phyloP scores from a whole-genome alignment of 441 rosid species.

The Erysimum pusillum region DNA sequence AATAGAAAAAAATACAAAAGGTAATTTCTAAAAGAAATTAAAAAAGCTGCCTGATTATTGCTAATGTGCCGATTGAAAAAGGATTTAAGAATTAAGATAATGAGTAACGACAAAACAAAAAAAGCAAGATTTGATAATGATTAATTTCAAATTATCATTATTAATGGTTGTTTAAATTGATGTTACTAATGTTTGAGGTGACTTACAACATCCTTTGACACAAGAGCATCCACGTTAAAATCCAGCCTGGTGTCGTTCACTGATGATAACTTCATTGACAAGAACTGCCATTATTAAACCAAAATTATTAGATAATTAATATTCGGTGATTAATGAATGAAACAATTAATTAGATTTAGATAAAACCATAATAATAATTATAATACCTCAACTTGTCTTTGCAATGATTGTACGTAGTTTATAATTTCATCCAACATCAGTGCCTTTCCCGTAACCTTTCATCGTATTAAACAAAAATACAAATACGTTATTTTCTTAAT shows the following conservation, averaged over 20 bases:
- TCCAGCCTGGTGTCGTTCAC: slow-evolving; percentile 67
- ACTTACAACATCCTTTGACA: slow-evolving; percentile 68
- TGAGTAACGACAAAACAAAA: slow-evolving; percentile 1
- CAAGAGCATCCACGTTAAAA: slow-evolving; percentile 54
- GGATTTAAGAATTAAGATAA: background rate
- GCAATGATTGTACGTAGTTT: slow-evolving; percentile 82
- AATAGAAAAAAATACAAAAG: slow-evolving; percentile 15
- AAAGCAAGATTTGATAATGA: slow-evolving; percentile 9
- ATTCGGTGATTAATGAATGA: slow-evolving; percentile 38
- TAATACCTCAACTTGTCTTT: slow-evolving; percentile 72
- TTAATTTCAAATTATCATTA: background rate
- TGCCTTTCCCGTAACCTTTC: slow-evolving; percentile 76
- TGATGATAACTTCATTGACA: slow-evolving; percentile 79
- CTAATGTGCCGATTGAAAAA: slow-evolving; percentile 10
- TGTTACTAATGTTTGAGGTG: slow-evolving; percentile 35
- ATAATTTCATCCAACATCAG: slow-evolving; percentile 79
- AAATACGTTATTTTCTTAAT: slow-evolving; percentile 21
- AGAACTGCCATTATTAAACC: slow-evolving; percentile 55
- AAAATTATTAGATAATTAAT: slow-evolving; percentile 17
- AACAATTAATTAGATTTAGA: background rate
- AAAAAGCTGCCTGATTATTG: slow-evolving; percentile 14
- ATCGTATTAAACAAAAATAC: slow-evolving; percentile 38
- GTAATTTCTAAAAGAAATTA: slow-evolving; percentile 12
- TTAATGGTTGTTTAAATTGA: slow-evolving; percentile 32
- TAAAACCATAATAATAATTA: slow-evolving; percentile 2